These are phyloP conservation scores for Ascodesmis nigricans DNA, from an alignment of 495 filamentous ascomycete genomes.

Conservation along the genomic window DNA sequence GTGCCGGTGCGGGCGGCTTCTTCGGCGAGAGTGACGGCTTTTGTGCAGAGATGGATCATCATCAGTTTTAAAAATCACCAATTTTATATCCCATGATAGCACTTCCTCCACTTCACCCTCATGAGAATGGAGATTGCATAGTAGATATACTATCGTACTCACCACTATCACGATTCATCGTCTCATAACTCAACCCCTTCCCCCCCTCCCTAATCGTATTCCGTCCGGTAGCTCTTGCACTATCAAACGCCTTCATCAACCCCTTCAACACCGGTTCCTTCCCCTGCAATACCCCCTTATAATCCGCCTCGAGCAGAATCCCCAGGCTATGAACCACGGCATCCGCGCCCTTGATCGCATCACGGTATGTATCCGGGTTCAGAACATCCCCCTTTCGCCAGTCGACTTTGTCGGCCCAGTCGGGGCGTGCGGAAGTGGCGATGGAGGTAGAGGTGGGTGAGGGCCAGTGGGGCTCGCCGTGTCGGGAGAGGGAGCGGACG, in stretches of 20 bases:
- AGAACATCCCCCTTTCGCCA: conserved; percentile 82
- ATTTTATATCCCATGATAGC: too few relatives aligned
- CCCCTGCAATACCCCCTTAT: conserved; percentile 76
- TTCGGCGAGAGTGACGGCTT: conserved; percentile 60
- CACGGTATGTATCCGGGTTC: conserved; percentile 50
- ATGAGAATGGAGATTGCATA: neutral
- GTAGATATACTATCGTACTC: conserved; percentile 8
- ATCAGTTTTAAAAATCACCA: conserved; percentile 10
- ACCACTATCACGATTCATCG: conserved; percentile 86
- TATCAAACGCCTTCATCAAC: conserved; percentile 51
- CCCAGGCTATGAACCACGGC: conserved; percentile 85
- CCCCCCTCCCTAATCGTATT: conserved; percentile 37
- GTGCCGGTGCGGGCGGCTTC: conserved; percentile 49
- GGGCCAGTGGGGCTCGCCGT: conserved; percentile 63
- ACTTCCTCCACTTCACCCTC: neutral
- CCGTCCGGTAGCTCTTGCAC: conserved; percentile 37
- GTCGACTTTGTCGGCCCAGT: conserved; percentile 58
- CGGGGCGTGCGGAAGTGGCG: conserved; percentile 45
- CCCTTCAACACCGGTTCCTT: conserved; percentile 54
- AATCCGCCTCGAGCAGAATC: conserved; percentile 92
- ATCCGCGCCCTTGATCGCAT: conserved; percentile 47
- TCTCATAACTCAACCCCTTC: conserved; percentile 67
- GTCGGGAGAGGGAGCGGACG: conserved; percentile 77
- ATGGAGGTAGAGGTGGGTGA: conserved; percentile 32
- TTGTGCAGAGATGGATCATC: too few relatives aligned